Conservation (phyloP, 306 rosid genomes). For the Crotalaria pallida region DNA sequence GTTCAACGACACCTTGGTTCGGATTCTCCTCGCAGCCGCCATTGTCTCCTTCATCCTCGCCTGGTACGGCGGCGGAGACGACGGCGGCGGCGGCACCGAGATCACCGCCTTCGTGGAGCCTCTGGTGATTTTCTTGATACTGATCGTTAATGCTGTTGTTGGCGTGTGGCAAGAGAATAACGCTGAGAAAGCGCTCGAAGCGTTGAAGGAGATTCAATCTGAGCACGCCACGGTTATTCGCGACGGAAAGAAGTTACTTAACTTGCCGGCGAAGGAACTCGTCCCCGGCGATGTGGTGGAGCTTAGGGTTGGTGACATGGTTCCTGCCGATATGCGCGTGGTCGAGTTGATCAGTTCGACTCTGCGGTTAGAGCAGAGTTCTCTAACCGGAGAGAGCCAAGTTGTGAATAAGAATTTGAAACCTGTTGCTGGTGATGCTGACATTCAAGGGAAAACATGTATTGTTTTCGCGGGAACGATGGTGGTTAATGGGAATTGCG, state of each 20-base stretch:
- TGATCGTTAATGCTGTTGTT: conserved; percentile 58
- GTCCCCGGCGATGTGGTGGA: conserved; percentile 68
- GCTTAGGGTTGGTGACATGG: conserved; percentile 56
- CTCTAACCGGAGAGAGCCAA: conserved; percentile 51
- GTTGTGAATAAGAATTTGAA: conserved; percentile 45
- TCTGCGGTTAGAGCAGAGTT: conserved; percentile 48
- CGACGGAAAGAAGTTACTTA: conserved; percentile 31
- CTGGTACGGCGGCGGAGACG: conserved; percentile 67
- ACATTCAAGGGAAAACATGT: conserved; percentile 48
- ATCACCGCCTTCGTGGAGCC: conserved; percentile 58
- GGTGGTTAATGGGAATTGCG: conserved; percentile 63
- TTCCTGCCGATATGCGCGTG: conserved; percentile 54
- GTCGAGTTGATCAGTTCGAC: conserved; percentile 50
- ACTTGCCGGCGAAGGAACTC: conserved; percentile 68
- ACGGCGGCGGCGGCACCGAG: conserved; percentile 45
- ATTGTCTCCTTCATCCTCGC: conserved; percentile 79
- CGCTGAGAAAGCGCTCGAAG: conserved; percentile 93
- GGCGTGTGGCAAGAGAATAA: conserved; percentile 96
- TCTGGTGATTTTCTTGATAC: conserved; percentile 43
- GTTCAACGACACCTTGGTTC: conserved; percentile 80
- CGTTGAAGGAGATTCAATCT: conserved; percentile 88
- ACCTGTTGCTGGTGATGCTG: conserved; percentile 36
- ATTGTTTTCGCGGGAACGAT: conserved; percentile 72
- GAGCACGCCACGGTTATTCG: conserved; percentile 72
- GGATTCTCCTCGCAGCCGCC: conserved; percentile 84